Percentiles rank a stretch among this genome's conserved stretches.
Conservation (phyloP, 2,329 filamentous ascomycete species). For the Plenodomus biglobosus region DNA sequence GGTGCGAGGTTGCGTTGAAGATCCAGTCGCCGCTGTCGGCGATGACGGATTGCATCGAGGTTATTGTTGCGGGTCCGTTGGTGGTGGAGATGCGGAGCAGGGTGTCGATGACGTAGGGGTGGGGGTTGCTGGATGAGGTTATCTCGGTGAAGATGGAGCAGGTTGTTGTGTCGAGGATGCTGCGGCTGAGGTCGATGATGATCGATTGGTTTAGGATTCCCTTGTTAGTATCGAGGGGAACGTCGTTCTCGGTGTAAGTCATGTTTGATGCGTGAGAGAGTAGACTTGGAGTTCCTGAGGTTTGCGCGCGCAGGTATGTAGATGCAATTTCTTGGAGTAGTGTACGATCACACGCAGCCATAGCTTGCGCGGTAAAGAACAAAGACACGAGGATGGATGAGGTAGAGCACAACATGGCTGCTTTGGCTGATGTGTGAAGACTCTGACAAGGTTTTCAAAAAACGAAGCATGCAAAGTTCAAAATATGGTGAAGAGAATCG, state of each 20-base stretch:
- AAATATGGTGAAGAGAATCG: too few relatives aligned
- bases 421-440: not conserved
- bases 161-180: slow-evolving; percentile 20
- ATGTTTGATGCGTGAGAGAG: slow-evolving; percentile 13
- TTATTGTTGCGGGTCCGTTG: slow-evolving; percentile 4
- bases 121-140: slow-evolving; percentile 14
- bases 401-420: not conserved
- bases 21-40: slow-evolving; percentile 25
- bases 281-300: slow-evolving; percentile 9
- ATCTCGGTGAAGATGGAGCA: slow-evolving; percentile 27
- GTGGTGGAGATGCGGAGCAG: slow-evolving; percentile 13
- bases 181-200: slow-evolving; percentile 21
- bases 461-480: too few relatives aligned
- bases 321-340: slow-evolving; percentile 15
- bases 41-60: slow-evolving; percentile 18
- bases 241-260: slow-evolving; percentile 22
- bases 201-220: slow-evolving; percentile 14
- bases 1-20: slow-evolving; percentile 21
- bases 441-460: not conserved
- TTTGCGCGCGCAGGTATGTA: slow-evolving; percentile 20
- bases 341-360: slow-evolving; percentile 18
- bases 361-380: slow-evolving; percentile 5
- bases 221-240: slow-evolving; percentile 7
- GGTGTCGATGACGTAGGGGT: slow-evolving; percentile 27
- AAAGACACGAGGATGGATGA: not conserved